A percentile compares a stretch with the other conserved stretches of the same genome.
phyloP scores from a whole-genome alignment of 805 yeast genomes.

The Candida suzukii region DNA sequence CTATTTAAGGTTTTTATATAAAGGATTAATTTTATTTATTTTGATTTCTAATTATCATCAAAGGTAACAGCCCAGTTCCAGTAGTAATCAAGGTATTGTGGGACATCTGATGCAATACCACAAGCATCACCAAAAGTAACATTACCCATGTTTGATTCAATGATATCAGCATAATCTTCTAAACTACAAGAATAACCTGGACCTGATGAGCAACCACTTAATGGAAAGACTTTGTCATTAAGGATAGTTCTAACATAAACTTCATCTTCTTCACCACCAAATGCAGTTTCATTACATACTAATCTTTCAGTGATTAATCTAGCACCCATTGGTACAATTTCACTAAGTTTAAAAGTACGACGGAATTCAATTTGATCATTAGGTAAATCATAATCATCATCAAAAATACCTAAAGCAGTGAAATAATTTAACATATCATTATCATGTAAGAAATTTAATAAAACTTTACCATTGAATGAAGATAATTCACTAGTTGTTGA shows the following conservation, averaged over 20 bases:
- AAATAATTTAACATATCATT: conserved; percentile 54
- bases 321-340: conserved; percentile 54
- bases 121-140: conserved; percentile 9
- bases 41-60: neutral
- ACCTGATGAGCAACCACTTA: conserved; percentile 40
- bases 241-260: conserved; percentile 39
- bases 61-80: conserved; percentile 17
- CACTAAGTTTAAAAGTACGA: conserved; percentile 33
- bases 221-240: conserved; percentile 50
- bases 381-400: conserved; percentile 33
- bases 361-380: conserved; percentile 40
- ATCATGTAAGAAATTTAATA: conserved; percentile 73
- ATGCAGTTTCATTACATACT: conserved; percentile 24
- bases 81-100: conserved; percentile 16
- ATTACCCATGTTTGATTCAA: conserved; percentile 6
- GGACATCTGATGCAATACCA: conserved; percentile 8
- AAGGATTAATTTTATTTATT: no score
- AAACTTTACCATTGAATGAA: conserved; percentile 30
- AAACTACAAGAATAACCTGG: conserved; percentile 45
- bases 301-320: conserved; percentile 44
- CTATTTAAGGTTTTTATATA: no score
- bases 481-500: neutral
- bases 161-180: conserved; percentile 25
- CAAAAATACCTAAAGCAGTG: conserved; percentile 56
- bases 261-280: conserved; percentile 8